phyloP scores from a whole-genome alignment of 371 early-diverging fungal genomes.

The Mortierella sp. region DNA sequence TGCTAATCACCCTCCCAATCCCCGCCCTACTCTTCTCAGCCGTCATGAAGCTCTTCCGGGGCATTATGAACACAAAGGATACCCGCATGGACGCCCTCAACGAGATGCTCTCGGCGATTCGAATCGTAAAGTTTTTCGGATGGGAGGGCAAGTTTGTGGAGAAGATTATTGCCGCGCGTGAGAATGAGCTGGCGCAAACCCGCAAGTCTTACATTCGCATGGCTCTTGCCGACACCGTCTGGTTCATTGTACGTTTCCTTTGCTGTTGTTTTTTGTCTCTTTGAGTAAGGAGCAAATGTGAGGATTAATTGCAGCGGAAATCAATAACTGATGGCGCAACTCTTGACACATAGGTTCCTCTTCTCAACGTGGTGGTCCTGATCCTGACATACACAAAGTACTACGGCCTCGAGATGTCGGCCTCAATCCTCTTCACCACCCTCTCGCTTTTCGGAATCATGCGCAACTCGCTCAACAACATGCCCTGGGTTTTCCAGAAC shows the following conservation, averaged over 20 bases:
- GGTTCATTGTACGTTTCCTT: constrained; percentile 40
- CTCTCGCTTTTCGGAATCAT: constrained; percentile 75
- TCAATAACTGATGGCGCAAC: not conserved
- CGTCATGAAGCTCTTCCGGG: constrained; percentile 64
- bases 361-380: constrained; percentile 67
- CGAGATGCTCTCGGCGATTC: constrained; percentile 79
- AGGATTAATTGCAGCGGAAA: not conserved
- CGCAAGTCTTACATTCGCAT: constrained; percentile 55
- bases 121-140: constrained; percentile 86
- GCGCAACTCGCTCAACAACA: constrained; percentile 77
- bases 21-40: constrained; percentile 65
- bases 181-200: constrained; percentile 65
- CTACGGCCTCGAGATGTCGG: constrained; percentile 65
- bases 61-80: constrained; percentile 73
- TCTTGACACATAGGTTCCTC: constrained; percentile 50
- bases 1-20: constrained; percentile 72
- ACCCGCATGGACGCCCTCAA: constrained; percentile 75
- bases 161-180: constrained; percentile 64
- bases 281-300: not conserved
- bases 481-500: constrained; percentile 76
- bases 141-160: constrained; percentile 81
- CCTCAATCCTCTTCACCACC: constrained; percentile 74
- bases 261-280: not conserved
- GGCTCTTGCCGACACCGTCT: constrained; percentile 50
- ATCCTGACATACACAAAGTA: constrained; percentile 66